These are phyloP conservation scores for Lolium multiflorum DNA, from an alignment of 176 grass and related monocot species.

Conservation along the genomic window DNA sequence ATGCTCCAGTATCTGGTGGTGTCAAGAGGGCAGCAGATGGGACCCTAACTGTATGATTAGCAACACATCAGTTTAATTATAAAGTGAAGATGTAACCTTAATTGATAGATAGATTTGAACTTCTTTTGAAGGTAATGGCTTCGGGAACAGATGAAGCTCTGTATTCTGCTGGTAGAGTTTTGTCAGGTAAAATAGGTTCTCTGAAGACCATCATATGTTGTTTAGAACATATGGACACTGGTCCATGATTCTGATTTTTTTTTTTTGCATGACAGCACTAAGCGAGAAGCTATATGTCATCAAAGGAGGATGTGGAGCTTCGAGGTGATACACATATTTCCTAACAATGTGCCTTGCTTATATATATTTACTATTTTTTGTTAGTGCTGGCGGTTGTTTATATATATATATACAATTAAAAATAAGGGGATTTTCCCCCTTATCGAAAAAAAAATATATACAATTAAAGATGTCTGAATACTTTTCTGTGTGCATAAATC, in stretches of 20 bases:
- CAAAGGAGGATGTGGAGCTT: conserved; percentile 96
- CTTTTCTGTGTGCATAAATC: conserved; percentile 3
- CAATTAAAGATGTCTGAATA: background rate
- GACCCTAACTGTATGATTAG: conserved; percentile 79
- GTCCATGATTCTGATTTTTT: conserved; percentile 5
- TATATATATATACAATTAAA: background rate
- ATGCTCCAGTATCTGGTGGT: conserved; percentile 95
- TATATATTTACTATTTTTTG: conserved; percentile 14
- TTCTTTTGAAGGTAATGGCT: conserved; percentile 75
- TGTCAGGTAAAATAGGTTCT: conserved; percentile 64
- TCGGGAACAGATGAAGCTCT: conserved; percentile 89
- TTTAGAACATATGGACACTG: conserved; percentile 20
- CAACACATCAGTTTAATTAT: conserved; percentile 28
- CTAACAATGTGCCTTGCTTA: conserved; percentile 37
- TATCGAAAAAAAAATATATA: too few relatives aligned
- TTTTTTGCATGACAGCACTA: conserved; percentile 64
- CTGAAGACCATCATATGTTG: conserved; percentile 32
- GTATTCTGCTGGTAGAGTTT: conserved; percentile 61
- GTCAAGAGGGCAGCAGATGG: conserved; percentile 93
- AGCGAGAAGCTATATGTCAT: conserved; percentile 98
- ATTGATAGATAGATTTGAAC: conserved; percentile 37
- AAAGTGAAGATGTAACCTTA: conserved; percentile 33
- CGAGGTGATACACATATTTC: conserved; percentile 71
- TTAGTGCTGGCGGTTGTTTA: conserved; percentile 10
- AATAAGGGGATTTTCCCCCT: too few relatives aligned